A percentile compares a stretch with the other conserved stretches of the same genome.
Conservation (phyloP, 352 stramenopile genomes). For the Globisporangium rhizosaccharum region DNA sequence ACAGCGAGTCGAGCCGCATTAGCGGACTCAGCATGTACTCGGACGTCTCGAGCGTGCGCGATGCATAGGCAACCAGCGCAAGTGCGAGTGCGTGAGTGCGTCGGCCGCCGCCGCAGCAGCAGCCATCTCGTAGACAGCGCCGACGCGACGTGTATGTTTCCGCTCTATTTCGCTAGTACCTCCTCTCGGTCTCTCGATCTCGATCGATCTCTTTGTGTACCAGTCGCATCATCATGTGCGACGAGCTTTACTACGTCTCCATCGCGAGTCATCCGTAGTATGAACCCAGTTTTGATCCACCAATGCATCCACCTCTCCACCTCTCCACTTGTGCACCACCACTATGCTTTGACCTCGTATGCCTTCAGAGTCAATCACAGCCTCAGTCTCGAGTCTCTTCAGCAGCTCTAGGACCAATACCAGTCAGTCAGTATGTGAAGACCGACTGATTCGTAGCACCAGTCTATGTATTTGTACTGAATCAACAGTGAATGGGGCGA, state of each 20-base stretch:
- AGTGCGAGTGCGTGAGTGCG: not conserved
- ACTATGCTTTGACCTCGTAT: too few species aligned
- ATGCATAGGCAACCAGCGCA: not conserved
- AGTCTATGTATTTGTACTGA: not conserved
- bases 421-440: too few species aligned
- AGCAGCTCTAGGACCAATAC: too few species aligned
- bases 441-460: constrained; percentile 3
- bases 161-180: not conserved
- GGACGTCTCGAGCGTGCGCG: constrained; percentile 11
- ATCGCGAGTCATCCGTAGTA: not conserved
- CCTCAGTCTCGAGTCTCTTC: too few species aligned
- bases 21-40: constrained; percentile 48
- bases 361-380: too few species aligned
- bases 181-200: not conserved
- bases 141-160: not conserved
- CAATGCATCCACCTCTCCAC: not conserved
- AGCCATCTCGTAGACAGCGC: not conserved
- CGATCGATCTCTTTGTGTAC: not conserved
- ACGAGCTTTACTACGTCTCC: too few species aligned
- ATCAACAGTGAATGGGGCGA: not conserved
- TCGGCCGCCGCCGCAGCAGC: not conserved
- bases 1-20: constrained; percentile 45
- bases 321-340: too few species aligned
- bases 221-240: not conserved
- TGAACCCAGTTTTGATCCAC: constrained; percentile 13